phyloP scores from a whole-genome alignment of 768 basidiomycete species.

The Mycena maculata region DNA sequence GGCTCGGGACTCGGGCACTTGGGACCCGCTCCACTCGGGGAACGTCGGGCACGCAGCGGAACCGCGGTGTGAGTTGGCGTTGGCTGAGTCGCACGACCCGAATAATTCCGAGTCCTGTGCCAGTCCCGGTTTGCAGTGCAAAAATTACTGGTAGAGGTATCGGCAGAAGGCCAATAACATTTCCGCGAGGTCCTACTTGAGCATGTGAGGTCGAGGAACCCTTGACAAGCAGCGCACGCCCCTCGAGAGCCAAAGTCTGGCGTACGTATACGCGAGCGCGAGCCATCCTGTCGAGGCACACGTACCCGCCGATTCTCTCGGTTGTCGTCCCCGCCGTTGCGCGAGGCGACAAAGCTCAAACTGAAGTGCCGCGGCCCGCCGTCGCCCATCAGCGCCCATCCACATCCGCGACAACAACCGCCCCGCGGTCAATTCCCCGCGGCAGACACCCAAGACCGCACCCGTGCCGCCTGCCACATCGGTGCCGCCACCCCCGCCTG shows the following conservation, averaged over 20 bases:
- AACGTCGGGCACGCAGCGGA: too few species aligned
- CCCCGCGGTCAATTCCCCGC: slow-evolving; percentile 51
- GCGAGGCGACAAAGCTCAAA: slow-evolving; percentile 50
- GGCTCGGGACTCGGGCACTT: too few species aligned
- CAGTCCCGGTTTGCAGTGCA: too few species aligned
- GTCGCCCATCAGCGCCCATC: too few species aligned
- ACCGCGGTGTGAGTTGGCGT: too few species aligned
- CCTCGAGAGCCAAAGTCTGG: slow-evolving; percentile 57
- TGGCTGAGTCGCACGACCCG: too few species aligned
- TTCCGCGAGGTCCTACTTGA: too few species aligned
- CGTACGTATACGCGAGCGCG: slow-evolving; percentile 46
- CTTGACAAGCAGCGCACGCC: slow-evolving; percentile 45
- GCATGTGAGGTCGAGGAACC: too few species aligned
- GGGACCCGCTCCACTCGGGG: too few species aligned
- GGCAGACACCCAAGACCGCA: slow-evolving; percentile 27
- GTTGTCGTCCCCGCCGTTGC: slow-evolving; percentile 37
- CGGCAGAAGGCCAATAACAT: too few species aligned
- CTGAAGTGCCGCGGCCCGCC: slow-evolving; percentile 55
- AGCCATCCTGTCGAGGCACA: slow-evolving; percentile 54
- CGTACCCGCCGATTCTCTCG: slow-evolving; percentile 70
- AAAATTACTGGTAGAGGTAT: too few species aligned
- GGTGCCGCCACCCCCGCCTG: slow-evolving; percentile 28
- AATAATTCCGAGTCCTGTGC: too few species aligned
- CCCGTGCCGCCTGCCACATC: slow-evolving; percentile 27
- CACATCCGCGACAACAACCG: slow-evolving; percentile 45